Evolutionary conservation across 1,284 basidiomycete species (phyloP).

Genomic region (Malassezia sympodialis): DNA sequence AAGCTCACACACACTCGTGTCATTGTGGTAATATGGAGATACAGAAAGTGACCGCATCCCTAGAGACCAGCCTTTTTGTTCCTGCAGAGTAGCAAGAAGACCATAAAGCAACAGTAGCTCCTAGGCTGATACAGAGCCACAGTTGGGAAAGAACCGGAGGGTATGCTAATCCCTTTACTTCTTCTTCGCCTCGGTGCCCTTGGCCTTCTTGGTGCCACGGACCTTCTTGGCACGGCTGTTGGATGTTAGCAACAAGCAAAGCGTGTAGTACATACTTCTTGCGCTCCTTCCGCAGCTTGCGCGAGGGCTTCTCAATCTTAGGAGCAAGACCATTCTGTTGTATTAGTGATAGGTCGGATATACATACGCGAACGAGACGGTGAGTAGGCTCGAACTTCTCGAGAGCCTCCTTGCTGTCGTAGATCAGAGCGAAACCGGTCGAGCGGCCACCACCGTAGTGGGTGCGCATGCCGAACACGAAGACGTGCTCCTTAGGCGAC

Average conservation of each 20-base stretch:
- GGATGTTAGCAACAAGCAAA: slow-evolving; percentile 1
- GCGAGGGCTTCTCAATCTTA: slow-evolving; percentile 83
- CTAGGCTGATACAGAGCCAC: slow-evolving; percentile 3
- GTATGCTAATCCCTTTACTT: slow-evolving; percentile 23
- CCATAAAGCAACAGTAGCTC: slow-evolving; percentile 7
- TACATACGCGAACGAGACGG: slow-evolving; percentile 80
- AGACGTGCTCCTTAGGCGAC: slow-evolving; percentile 57
- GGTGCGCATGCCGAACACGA: slow-evolving; percentile 61
- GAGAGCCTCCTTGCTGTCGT: slow-evolving; percentile 89
- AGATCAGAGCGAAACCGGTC: slow-evolving; percentile 90
- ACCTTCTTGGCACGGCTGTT: slow-evolving; percentile 75
- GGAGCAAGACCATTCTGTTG: slow-evolving; percentile 65
- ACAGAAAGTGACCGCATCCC: slow-evolving; percentile 1
- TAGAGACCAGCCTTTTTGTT: slow-evolving; percentile 16
- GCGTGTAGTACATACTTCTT: slow-evolving; percentile 59
- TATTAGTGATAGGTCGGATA: slow-evolving; percentile 4
- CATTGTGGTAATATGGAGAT: slow-evolving; percentile 13
- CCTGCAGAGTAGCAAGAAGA: slow-evolving; percentile 9
- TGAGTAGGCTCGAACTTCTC: slow-evolving; percentile 80
- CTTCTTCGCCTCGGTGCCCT: slow-evolving; percentile 37
- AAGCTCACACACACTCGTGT: slow-evolving; percentile 5
- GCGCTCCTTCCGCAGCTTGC: slow-evolving; percentile 98
- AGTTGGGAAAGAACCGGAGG: neutral
- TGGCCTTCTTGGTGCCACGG: slow-evolving; percentile 55
- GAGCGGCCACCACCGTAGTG: slow-evolving; percentile 97